Conservation (phyloP, 495 filamentous ascomycete species). For the Penicillium canariense region DNA sequence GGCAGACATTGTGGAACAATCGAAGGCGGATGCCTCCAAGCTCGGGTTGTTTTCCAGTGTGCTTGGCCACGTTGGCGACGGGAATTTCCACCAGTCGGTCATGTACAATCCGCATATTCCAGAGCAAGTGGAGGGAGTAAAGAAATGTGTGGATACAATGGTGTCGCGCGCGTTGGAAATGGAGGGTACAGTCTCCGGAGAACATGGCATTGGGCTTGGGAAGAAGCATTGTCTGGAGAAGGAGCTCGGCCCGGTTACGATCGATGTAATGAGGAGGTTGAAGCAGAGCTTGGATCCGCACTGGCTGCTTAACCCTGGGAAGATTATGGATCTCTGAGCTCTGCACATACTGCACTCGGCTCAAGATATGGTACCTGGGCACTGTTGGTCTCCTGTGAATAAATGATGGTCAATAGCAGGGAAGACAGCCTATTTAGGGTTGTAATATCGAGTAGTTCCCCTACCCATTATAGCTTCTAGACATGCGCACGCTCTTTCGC, state of each 20-base stretch:
- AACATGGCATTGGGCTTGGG: constrained; percentile 80
- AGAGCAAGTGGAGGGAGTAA: constrained; percentile 54
- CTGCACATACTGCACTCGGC: no score
- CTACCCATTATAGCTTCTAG: no score
- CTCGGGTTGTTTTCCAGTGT: constrained; percentile 78
- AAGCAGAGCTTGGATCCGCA: constrained; percentile 74
- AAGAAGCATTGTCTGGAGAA: constrained; percentile 62
- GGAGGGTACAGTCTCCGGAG: constrained; percentile 68
- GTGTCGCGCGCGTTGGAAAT: constrained; percentile 77
- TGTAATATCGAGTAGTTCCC: no score
- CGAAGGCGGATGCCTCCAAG: constrained; percentile 78
- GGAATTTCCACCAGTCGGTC: constrained; percentile 87
- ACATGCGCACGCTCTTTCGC: no score
- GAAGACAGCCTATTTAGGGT: no score
- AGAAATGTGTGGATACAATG: constrained; percentile 79
- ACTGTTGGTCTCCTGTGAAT: no score
- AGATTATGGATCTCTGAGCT: constrained; percentile 53
- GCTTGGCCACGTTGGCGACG: constrained; percentile 78
- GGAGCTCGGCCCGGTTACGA: constrained; percentile 72
- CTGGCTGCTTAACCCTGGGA: constrained; percentile 68
- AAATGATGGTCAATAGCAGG: no score
- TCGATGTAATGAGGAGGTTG: constrained; percentile 78
- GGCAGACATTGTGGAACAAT: constrained; percentile 79
- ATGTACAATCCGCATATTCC: constrained; percentile 66
- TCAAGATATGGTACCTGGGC: no score